Percentiles rank a stretch among this genome's conserved stretches.
phyloP scores from a whole-genome alignment of 2,329 filamentous ascomycete species.

The Aspergillus eucalypticola region DNA sequence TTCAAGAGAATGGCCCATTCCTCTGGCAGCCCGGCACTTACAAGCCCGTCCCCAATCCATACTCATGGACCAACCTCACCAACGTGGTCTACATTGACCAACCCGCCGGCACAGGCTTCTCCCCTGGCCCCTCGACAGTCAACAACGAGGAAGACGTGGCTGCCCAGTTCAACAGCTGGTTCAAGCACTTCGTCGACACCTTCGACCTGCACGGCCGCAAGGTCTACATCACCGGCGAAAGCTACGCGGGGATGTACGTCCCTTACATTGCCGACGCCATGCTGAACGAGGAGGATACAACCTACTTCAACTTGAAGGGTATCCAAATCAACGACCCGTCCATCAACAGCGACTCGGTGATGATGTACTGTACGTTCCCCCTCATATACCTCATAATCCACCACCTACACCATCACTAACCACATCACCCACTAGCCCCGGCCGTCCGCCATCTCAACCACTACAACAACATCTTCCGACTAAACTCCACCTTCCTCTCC shows the following conservation, averaged over 20 bases:
- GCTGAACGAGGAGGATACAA: constrained; percentile 65
- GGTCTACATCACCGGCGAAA: constrained; percentile 73
- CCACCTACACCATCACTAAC: neutral
- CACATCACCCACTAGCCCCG: constrained; percentile 27
- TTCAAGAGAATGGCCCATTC: constrained; percentile 76
- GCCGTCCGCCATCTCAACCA: constrained; percentile 45
- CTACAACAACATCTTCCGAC: constrained; percentile 42
- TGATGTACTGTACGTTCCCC: constrained; percentile 45
- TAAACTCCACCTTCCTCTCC: constrained; percentile 44
- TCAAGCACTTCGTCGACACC: constrained; percentile 70
- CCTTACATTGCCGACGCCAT: constrained; percentile 74
- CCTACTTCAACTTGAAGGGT: constrained; percentile 67
- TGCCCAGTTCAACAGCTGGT: constrained; percentile 73
- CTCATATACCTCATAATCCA: constrained; percentile 2
- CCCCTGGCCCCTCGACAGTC: constrained; percentile 64
- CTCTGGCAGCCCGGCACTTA: constrained; percentile 69
- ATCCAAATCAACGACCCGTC: constrained; percentile 73
- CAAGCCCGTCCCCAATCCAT: constrained; percentile 65
- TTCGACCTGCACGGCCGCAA: constrained; percentile 69
- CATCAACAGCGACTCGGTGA: constrained; percentile 55
- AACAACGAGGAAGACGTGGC: constrained; percentile 68
- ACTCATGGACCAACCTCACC: constrained; percentile 70
- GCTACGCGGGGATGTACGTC: constrained; percentile 67
- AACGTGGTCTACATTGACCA: constrained; percentile 66
- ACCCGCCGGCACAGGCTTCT: constrained; percentile 65